Evolutionary conservation across 1,284 basidiomycete genomes (phyloP).

Genomic region (Pterulicium gracile): DNA sequence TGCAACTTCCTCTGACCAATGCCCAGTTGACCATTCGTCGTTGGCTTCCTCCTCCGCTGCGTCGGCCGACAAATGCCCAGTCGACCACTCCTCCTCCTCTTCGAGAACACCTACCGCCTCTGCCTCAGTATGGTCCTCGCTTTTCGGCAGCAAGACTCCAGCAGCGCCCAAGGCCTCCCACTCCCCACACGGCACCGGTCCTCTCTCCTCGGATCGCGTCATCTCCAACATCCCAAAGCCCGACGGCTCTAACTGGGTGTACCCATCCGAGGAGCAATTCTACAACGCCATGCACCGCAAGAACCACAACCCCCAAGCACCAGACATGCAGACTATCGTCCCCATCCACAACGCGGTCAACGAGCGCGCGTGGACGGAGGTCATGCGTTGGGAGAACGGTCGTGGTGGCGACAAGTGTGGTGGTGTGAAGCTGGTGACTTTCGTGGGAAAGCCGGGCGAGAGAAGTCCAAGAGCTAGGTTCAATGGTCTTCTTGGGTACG

Average conservation of each 20-base stretch:
- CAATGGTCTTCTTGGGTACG: conserved; percentile 82
- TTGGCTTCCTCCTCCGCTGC: conserved; percentile 7
- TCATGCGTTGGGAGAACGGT: conserved; percentile 83
- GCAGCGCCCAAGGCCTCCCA: conserved; percentile 11
- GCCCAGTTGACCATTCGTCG: conserved; percentile 48
- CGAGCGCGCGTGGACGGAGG: conserved; percentile 89
- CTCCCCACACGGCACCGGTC: conserved; percentile 9
- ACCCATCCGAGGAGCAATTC: conserved; percentile 97
- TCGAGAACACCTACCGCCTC: conserved; percentile 30
- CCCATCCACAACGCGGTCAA: conserved; percentile 99
- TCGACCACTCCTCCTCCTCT: conserved; percentile 35
- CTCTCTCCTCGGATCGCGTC: conserved; percentile 61
- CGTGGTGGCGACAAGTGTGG: conserved; percentile 76
- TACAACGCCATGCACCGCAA: conserved; percentile 93
- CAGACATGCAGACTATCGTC: conserved; percentile 92
- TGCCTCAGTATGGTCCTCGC: conserved; percentile 39
- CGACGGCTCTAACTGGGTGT: conserved; percentile 79
- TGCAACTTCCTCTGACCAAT: conserved; percentile 37
- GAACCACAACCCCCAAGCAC: conserved; percentile 71
- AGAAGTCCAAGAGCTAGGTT: conserved; percentile 75
- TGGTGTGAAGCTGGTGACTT: conserved; percentile 76
- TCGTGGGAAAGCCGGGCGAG: conserved; percentile 71
- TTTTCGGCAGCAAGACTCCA: conserved; percentile 27
- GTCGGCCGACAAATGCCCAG: conserved; percentile 33
- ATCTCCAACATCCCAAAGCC: conserved; percentile 82